These are phyloP conservation scores for Passiflora organensis DNA, from an alignment of 345 rosid genomes.

Conservation along the genomic window DNA sequence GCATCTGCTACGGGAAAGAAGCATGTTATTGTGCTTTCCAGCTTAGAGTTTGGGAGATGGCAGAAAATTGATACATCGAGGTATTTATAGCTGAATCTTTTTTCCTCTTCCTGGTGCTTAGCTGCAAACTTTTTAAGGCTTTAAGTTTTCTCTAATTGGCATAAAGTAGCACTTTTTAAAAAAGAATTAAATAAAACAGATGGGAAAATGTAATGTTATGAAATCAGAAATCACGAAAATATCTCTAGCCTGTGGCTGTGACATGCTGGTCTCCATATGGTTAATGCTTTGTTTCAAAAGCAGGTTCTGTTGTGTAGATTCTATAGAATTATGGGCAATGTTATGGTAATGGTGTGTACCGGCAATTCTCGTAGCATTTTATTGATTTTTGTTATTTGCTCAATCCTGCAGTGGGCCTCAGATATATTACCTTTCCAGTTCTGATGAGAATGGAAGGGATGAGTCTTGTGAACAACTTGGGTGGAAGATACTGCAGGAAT, in stretches of 20 bases:
- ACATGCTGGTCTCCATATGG: no score
- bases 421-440: conserved; percentile 64
- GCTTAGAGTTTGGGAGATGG: conserved; percentile 88
- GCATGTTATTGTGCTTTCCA: conserved; percentile 61
- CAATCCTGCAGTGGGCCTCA: conserved; percentile 54
- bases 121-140: no score
- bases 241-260: no score
- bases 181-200: no score
- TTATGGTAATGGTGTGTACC: background rate
- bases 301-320: no score
- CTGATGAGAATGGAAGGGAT: conserved; percentile 59
- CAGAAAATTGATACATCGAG: conserved; percentile 74
- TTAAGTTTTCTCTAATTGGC: background rate
- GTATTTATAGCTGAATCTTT: conserved; percentile 30
- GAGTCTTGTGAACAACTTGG: conserved; percentile 68
- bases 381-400: background rate
- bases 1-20: conserved; percentile 73
- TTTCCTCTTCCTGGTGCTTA: conserved; percentile 1
- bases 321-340: no score
- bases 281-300: no score
- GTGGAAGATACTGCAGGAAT: conserved; percentile 67
- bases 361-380: background rate
- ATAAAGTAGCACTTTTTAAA: background rate
- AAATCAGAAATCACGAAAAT: no score
- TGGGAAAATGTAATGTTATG: no score